Evolutionary conservation across 106 monocot genomes (phyloP).

Genomic region (Dactylorhiza incarnata): DNA sequence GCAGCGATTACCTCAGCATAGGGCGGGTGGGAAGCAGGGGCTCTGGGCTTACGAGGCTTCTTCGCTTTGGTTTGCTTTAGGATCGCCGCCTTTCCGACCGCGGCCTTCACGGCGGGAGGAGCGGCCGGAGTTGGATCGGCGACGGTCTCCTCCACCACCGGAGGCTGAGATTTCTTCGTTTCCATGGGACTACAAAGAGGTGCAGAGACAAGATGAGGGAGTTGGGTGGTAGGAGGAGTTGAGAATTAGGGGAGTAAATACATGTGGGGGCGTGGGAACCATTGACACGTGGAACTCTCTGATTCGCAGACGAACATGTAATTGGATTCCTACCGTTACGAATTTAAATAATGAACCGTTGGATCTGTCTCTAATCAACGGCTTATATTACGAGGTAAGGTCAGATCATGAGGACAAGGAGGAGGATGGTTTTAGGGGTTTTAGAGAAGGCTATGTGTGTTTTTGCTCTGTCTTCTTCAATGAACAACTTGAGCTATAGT

Average conservation of each 20-base stretch:
- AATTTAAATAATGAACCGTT: constrained; percentile 27
- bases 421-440: constrained; percentile 6
- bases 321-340: constrained; percentile 22
- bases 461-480: constrained; percentile 22
- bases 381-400: background rate
- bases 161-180: constrained; percentile 11
- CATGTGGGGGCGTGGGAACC: background rate
- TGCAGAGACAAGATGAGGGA: background rate
- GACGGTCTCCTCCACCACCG: constrained; percentile 4
- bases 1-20: constrained; percentile 45
- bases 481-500: constrained; percentile 13
- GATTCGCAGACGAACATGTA: constrained; percentile 14
- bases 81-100: constrained; percentile 11
- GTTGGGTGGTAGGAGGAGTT: background rate
- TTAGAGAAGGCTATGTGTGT: constrained; percentile 18
- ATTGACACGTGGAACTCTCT: constrained; percentile 3
- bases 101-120: background rate
- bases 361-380: constrained; percentile 33
- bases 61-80: constrained; percentile 22
- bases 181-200: constrained; percentile 16
- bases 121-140: constrained; percentile 11
- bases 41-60: constrained; percentile 38
- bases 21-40: constrained; percentile 53
- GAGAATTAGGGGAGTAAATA: constrained; percentile 19
- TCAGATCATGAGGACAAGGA: background rate